Conservation (phyloP, 257 asterid genomes). For the Salvia rosmarinus region DNA sequence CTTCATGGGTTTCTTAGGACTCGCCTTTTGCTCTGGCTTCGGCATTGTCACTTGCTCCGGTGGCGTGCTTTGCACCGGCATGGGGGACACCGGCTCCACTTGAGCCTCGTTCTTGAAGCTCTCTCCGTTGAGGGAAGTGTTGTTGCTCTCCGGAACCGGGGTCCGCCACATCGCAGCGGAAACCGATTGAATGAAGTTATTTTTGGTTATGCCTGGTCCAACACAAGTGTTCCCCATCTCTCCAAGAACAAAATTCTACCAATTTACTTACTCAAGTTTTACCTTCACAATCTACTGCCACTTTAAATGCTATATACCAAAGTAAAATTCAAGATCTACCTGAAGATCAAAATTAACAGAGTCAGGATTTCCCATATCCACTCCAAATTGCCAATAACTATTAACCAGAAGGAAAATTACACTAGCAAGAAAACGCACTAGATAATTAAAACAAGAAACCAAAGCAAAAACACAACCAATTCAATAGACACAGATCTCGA, state of each 20-base stretch:
- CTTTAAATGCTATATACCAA: conserved; percentile 16
- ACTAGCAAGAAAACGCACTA: background rate
- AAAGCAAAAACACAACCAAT: background rate
- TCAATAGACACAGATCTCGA: conserved; percentile 31
- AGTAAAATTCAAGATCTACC: conserved; percentile 42
- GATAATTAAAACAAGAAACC: background rate
- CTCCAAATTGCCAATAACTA: conserved; percentile 29
- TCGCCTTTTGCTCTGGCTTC: conserved; percentile 45
- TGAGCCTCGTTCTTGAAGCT: conserved; percentile 48
- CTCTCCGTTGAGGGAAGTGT: conserved; percentile 50
- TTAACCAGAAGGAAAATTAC: conserved; percentile 9
- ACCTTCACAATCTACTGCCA: conserved; percentile 35
- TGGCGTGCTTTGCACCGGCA: conserved; percentile 71
- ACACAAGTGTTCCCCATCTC: conserved; percentile 95
- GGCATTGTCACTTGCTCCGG: conserved; percentile 78
- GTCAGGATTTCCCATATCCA: conserved; percentile 24
- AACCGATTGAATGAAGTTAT: conserved; percentile 75
- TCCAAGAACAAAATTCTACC: conserved; percentile 24
- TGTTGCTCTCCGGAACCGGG: conserved; percentile 52
- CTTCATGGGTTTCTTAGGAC: conserved; percentile 64
- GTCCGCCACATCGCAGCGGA: conserved; percentile 94
- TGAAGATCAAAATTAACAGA: conserved; percentile 33
- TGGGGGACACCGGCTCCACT: conserved; percentile 50
- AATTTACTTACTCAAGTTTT: conserved; percentile 30
- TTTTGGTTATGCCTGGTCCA: conserved; percentile 77